Percentiles rank a stretch among this genome's conserved stretches.
phyloP scores from a whole-genome alignment of 2,329 filamentous ascomycete genomes.

The Neofusicoccum cordaticola region DNA sequence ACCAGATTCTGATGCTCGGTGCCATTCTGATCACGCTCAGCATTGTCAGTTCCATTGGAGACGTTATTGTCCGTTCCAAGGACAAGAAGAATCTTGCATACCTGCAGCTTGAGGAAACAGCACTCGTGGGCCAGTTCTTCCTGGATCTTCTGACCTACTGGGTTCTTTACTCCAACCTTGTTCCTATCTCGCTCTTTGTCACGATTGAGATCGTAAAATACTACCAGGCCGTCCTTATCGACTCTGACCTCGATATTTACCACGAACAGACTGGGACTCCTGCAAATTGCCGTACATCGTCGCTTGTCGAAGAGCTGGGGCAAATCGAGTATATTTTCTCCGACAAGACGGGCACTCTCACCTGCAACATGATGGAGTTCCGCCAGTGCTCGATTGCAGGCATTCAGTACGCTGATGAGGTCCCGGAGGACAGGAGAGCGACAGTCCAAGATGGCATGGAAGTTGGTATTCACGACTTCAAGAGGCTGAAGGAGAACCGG shows the following conservation, averaged over 20 bases:
- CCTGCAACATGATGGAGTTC: conserved; percentile 99
- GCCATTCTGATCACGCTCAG: conserved; percentile 80
- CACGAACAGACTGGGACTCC: conserved; percentile 94
- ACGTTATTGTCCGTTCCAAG: conserved; percentile 73
- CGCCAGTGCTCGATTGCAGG: conserved; percentile 91
- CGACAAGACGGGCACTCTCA: conserved; percentile 94
- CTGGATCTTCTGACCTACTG: conserved; percentile 97
- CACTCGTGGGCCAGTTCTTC: conserved; percentile 71
- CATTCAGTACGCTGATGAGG: conserved; percentile 87
- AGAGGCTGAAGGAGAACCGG: conserved; percentile 68
- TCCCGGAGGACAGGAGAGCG: conserved; percentile 84
- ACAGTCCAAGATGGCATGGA: conserved; percentile 74
- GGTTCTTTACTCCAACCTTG: conserved; percentile 94
- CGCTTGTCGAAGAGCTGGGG: conserved; percentile 91
- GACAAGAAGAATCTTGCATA: conserved; percentile 65
- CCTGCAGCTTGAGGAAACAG: conserved; percentile 57
- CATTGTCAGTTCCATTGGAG: conserved; percentile 85
- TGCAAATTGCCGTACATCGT: conserved; percentile 92
- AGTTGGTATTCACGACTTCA: conserved; percentile 81
- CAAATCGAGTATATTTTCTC: conserved; percentile 99
- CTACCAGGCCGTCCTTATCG: conserved; percentile 95
- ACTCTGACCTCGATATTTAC: conserved; percentile 96
- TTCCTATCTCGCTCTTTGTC: conserved; percentile 96
- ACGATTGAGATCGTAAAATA: conserved; percentile 98
- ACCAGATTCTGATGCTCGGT: conserved; percentile 86